These are phyloP conservation scores for Hibiscus mutabilis DNA, from an alignment of 345 rosid species.

Conservation along the genomic window DNA sequence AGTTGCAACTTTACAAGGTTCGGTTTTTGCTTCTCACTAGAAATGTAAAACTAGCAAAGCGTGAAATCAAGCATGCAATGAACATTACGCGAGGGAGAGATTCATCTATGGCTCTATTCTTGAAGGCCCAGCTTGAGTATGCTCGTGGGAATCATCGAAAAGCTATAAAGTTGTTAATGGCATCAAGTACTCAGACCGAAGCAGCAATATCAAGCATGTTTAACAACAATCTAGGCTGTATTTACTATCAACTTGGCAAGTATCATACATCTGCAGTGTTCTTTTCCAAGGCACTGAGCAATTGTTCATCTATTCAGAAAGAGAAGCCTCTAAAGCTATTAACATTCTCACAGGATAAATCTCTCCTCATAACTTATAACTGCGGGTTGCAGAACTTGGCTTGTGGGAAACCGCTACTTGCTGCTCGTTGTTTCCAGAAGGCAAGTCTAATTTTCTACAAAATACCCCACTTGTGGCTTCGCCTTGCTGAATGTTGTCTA, in stretches of 20 bases:
- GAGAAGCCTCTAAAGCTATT: constrained; percentile 63
- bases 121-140: constrained; percentile 96
- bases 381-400: constrained; percentile 84
- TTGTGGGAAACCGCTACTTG: constrained; percentile 76
- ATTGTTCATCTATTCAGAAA: constrained; percentile 58
- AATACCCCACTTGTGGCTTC: constrained; percentile 76
- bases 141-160: constrained; percentile 91
- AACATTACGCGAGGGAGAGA: constrained; percentile 84
- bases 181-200: constrained; percentile 62
- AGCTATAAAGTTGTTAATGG: constrained; percentile 88
- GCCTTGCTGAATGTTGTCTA: constrained; percentile 82
- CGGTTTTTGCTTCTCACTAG: constrained; percentile 76
- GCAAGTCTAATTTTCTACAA: constrained; percentile 62
- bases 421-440: constrained; percentile 85
- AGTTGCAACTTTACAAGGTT: constrained; percentile 93
- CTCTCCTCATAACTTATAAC: constrained; percentile 53
- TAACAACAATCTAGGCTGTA: constrained; percentile 85
- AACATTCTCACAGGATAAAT: constrained; percentile 37
- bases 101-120: constrained; percentile 75
- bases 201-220: constrained; percentile 66
- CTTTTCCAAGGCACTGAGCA: constrained; percentile 67
- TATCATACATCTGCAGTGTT: constrained; percentile 39
- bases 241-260: not conserved
- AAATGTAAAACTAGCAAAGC: constrained; percentile 87
- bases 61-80: constrained; percentile 94